phyloP scores from a whole-genome alignment of 768 basidiomycete genomes.

The Daedalea quercina region DNA sequence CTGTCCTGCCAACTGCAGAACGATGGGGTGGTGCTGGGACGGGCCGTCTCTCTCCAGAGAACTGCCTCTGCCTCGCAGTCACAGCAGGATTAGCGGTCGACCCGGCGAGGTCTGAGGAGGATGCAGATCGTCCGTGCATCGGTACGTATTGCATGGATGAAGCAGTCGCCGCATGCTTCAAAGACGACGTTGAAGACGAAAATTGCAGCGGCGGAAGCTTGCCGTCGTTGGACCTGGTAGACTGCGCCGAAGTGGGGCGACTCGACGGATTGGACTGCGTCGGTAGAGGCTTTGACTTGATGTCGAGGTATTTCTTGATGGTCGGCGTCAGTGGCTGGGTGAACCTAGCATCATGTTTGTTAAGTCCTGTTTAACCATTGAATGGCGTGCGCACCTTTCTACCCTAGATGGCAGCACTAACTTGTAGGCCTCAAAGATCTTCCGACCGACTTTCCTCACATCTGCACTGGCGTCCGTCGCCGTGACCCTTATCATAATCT shows the following conservation, averaged over 20 bases:
- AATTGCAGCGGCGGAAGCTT: neutral
- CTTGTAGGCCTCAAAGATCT: slow-evolving; percentile 73
- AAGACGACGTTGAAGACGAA: slow-evolving; percentile 4
- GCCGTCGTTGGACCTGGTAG: slow-evolving; percentile 10
- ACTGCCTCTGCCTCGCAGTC: neutral
- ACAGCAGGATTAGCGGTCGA: neutral
- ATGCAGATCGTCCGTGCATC: slow-evolving; percentile 6
- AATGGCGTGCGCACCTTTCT: slow-evolving; percentile 42
- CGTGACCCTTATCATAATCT: slow-evolving; percentile 58
- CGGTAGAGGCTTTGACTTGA: slow-evolving; percentile 22
- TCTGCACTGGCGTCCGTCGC: slow-evolving; percentile 73
- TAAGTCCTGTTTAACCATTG: slow-evolving; percentile 2
- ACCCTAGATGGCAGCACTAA: slow-evolving; percentile 62
- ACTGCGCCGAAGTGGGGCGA: slow-evolving; percentile 20
- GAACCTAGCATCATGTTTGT: slow-evolving; percentile 42
- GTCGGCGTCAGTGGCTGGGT: slow-evolving; percentile 67
- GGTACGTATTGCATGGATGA: neutral
- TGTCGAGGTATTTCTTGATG: slow-evolving; percentile 68
- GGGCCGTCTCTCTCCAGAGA: neutral
- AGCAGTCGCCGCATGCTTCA: neutral
- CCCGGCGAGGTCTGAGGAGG: slow-evolving; percentile 4
- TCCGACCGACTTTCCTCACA: slow-evolving; percentile 59
- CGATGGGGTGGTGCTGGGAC: neutral
- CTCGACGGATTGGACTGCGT: slow-evolving; percentile 20
- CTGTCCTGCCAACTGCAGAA: slow-evolving; percentile 2